Evolutionary conservation across 108 stramenopile species (phyloP), one percentile per base, ranked within the genome.

Genomic region (Nannochloropsis oceanica): DNA sequence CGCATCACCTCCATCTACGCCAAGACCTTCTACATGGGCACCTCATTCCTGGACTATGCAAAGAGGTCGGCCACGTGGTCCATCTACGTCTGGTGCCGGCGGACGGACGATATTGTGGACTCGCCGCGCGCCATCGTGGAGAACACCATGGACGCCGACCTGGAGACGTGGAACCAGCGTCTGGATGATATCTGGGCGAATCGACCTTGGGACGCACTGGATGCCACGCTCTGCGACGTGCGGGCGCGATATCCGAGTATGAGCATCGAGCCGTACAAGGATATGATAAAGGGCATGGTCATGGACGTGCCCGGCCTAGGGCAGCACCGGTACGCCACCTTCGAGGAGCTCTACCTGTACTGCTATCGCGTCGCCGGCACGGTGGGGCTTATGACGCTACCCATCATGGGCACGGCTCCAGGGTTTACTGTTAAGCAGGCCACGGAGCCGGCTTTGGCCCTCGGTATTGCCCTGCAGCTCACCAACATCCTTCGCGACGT

Each of bases 401-500:
- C 97, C 2, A 92, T 98, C 42, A 94, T 98, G 87, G 96, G 96
- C 44, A 93, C 93, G 79, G 94, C 95, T 22, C 84, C 90, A 44
- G 96, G 94, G 43, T 93, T 89, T 84, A 92, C 92, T 8, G 91
- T 93, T 86, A 93, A 94, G 85, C 91, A 93, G 27, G 95, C 96
- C 50, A 94, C 94, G 90, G 94, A 95, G 85, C 97, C 96, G 8
- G 96, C 96, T 12, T 92, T 98, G 24, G 94, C 95, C 11, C 90
- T 99, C 26, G 98, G 97, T n/a, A 96, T 97, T 43, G 98, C 96
- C 79, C 94, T 99, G 87, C 98, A 99, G 93, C 90, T 99, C 84
- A 99, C 98, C 84, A 99, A 99, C 89, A 99, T 99, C 82, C 93
- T 99, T 10, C 93, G 98, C 12, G 97, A 97, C 84, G 96, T 99